These are phyloP conservation scores for Cardamine resedifolia DNA, from an alignment of 345 rosid genomes.

Conservation along the genomic window DNA sequence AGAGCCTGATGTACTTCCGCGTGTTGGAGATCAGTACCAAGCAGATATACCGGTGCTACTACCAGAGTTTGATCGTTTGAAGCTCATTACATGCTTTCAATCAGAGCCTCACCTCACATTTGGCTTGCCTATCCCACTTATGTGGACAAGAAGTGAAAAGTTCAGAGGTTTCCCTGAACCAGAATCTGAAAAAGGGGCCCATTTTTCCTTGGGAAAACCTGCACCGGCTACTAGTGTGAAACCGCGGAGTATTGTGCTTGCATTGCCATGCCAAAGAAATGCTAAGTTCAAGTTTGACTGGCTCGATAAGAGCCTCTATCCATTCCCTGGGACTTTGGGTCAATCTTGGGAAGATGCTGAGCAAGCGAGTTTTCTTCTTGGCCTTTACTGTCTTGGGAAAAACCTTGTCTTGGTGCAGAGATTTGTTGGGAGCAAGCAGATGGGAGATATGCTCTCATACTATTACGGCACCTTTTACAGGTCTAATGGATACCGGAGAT, in stretches of 20 bases:
- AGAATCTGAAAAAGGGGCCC: conserved; percentile 20
- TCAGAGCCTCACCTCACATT: conserved; percentile 15
- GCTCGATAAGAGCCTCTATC: conserved; percentile 39
- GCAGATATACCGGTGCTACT: conserved; percentile 49
- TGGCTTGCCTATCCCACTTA: conserved; percentile 48
- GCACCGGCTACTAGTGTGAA: conserved; percentile 9
- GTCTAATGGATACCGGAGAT: conserved; percentile 53
- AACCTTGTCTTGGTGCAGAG: conserved; percentile 55
- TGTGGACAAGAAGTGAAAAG: conserved; percentile 54
- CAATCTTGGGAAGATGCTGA: conserved; percentile 52
- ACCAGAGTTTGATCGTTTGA: conserved; percentile 32
- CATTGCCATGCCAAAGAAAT: conserved; percentile 36
- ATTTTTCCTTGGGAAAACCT: background rate
- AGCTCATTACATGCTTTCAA: conserved; percentile 32
- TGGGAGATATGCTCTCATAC: conserved; percentile 65
- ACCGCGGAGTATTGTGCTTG: conserved; percentile 40
- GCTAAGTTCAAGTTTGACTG: conserved; percentile 37
- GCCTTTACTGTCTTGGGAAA: conserved; percentile 69
- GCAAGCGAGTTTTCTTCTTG: conserved; percentile 59
- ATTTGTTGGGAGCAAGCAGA: conserved; percentile 54
- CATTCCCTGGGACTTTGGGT: conserved; percentile 55
- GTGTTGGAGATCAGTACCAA: conserved; percentile 62
- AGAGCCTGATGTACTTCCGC: conserved; percentile 48
- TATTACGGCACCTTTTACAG: conserved; percentile 68
- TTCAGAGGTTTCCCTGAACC: conserved; percentile 40